phyloP scores from a whole-genome alignment of 768 basidiomycete species.

The Macrolepiota fuliginosa region DNA sequence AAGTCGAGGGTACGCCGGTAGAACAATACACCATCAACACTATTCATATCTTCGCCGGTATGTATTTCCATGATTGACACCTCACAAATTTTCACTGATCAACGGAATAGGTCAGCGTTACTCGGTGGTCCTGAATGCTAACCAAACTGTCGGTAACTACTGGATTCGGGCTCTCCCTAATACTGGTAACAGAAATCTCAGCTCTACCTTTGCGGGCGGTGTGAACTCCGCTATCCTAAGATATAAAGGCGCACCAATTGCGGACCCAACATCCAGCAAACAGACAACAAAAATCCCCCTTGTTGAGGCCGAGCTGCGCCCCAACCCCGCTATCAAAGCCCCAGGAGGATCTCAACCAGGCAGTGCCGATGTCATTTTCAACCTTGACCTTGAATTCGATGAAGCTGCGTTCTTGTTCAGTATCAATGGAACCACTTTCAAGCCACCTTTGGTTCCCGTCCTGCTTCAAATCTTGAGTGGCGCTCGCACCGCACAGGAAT shows the following conservation, averaged over 20 bases:
- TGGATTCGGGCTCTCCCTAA: constrained; percentile 30
- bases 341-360: constrained; percentile 29
- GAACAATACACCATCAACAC: constrained; percentile 29
- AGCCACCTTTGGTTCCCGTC: constrained; percentile 33
- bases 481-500: constrained; percentile 29
- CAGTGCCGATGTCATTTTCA: constrained; percentile 28
- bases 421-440: constrained; percentile 21
- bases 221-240: constrained; percentile 22
- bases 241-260: constrained; percentile 30
- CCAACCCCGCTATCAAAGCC: background rate
- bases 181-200: constrained; percentile 14
- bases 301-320: background rate
- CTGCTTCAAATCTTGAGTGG: constrained; percentile 41
- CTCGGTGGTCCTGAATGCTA: constrained; percentile 32
- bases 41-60: constrained; percentile 14
- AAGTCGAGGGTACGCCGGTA: constrained; percentile 30
- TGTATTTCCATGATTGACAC: background rate
- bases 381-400: constrained; percentile 16
- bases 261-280: constrained; percentile 26
- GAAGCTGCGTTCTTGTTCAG: constrained; percentile 29
- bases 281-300: background rate
- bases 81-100: constrained; percentile 12
- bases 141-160: constrained; percentile 36
- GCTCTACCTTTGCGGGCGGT: constrained; percentile 14
- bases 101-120: constrained; percentile 41